A percentile compares a stretch with the other conserved stretches of the same genome.
Evolutionary conservation across 805 yeast genomes (phyloP).

Genomic region (Sugiyamaella valdiviana): DNA sequence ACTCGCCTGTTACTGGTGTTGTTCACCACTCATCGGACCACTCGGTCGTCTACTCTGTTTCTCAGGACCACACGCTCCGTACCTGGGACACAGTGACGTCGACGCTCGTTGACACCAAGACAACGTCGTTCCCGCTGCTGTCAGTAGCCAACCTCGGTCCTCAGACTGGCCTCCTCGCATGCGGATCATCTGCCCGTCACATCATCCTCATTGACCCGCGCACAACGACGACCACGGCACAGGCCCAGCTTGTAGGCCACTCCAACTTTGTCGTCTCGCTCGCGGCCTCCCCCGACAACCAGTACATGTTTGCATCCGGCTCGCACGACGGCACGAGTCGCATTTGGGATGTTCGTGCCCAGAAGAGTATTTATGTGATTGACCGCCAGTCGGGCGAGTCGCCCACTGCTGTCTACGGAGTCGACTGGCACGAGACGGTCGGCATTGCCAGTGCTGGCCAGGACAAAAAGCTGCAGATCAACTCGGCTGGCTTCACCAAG

Average conservation of each 20-base stretch:
- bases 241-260: conserved; percentile 77
- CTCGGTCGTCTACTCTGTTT: conserved; percentile 85
- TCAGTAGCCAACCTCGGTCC: conserved; percentile 65
- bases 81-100: conserved; percentile 95
- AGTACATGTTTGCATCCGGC: conserved; percentile 77
- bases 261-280: conserved; percentile 82
- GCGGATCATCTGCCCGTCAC: conserved; percentile 98
- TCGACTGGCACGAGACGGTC: conserved; percentile 70
- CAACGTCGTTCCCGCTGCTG: conserved; percentile 77
- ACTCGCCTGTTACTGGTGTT: conserved; percentile 82
- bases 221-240: conserved; percentile 48
- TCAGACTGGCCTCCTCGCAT: conserved; percentile 60
- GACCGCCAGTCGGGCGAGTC: conserved; percentile 53
- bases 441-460: conserved; percentile 92
- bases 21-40: conserved; percentile 65
- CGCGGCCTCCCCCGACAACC: conserved; percentile 67
- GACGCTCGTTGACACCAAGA: conserved; percentile 77
- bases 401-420: conserved; percentile 70
- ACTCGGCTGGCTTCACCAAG: conserved; percentile 28
- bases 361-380: conserved; percentile 72
- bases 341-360: conserved; percentile 93
- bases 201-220: conserved; percentile 92
- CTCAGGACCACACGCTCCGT: conserved; percentile 90
- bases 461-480: conserved; percentile 88
- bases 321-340: conserved; percentile 96